Conservation (phyloP, 2,329 filamentous ascomycete species). For the Diaporthe sp. region DNA sequence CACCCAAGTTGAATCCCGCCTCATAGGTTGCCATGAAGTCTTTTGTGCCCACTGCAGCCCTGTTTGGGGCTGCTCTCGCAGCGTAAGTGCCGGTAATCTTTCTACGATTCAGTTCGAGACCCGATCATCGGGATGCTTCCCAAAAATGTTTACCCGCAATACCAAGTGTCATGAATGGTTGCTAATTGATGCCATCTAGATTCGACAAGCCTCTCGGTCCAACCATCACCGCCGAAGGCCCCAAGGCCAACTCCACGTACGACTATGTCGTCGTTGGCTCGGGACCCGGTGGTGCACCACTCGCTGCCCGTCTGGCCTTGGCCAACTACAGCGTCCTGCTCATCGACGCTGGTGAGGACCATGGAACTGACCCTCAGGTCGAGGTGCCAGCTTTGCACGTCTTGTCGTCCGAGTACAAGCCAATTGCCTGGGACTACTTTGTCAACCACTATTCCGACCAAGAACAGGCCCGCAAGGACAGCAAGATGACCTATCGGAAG, state of each 20-base stretch:
- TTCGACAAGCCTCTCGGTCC: constrained; percentile 20
- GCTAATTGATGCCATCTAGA: constrained; percentile 1
- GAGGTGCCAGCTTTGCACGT: constrained; percentile 46
- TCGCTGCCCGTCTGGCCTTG: constrained; percentile 65
- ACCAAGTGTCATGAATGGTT: not conserved
- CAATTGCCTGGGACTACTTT: constrained; percentile 69
- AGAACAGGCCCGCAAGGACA: constrained; percentile 63
- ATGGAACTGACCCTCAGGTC: constrained; percentile 52
- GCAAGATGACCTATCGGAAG: constrained; percentile 60
- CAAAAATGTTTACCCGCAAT: not conserved
- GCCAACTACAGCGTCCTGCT: constrained; percentile 67
- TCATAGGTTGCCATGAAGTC: not conserved
- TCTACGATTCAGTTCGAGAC: no score
- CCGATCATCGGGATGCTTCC: not conserved
- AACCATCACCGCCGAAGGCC: constrained; percentile 9
- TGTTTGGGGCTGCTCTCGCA: constrained; percentile 11
- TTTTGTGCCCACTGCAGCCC: constrained; percentile 14
- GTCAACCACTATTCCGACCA: constrained; percentile 71
- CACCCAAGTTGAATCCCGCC: not conserved
- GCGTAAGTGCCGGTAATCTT: not conserved
- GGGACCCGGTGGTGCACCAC: constrained; percentile 64
- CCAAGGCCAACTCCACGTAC: constrained; percentile 50
- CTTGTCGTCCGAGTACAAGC: constrained; percentile 44
- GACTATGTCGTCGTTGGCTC: constrained; percentile 70
- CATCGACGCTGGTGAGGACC: constrained; percentile 69